Evolutionary conservation across 2,329 filamentous ascomycete genomes (phyloP), one percentile per base, ranked within the genome.

Genomic region (Trichoderma polysporum): DNA sequence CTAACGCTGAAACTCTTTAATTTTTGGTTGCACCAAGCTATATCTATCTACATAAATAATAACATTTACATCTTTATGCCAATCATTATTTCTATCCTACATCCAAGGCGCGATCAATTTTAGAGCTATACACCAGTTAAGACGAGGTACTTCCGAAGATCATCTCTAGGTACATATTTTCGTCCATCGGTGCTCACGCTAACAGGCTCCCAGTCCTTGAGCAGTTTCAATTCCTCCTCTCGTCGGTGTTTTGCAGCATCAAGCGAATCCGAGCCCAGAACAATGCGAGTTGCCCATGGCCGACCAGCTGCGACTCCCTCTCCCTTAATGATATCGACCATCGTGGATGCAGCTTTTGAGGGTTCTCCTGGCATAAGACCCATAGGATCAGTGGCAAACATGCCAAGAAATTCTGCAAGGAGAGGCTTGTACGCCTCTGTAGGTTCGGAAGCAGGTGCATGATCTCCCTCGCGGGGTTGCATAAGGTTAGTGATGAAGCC

Each of bases 201-300:
- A 6, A 76, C 65, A n/a, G 71, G 67, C 45, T 73, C 68, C 73
- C 74, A 77, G 3, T 57, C 66, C 27, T 71, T 66, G 8, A 73
- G 17, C 8, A 74, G 60, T 45, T 66, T 50, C 27, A 69, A 54
- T 39, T 70, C 71, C 61, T 73, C 73, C 22, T 69, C 61, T 47
- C 68, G 71, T 52, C 71, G 75, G 65, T 69, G 68, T 53, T 65
- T 70, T 7, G 68, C 71, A n/a, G 63, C 71, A 13, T 69, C 72
- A 9, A 76, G 67, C 0, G 72, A 70, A 66, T 79, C 77, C 6
- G 70, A 72, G 1, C 77, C 77, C 3, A 79, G 63, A 9, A 75
- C 71, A 0, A 78, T 66, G 1, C 76, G 71, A 7, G 74, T 66
- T 0, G 73, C 69, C 71, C 73, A 75, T 4, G 69, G 53, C 57